These are phyloP conservation scores for Ogataea methanolica DNA, from an alignment of 805 yeast species.

Conservation along the genomic window DNA sequence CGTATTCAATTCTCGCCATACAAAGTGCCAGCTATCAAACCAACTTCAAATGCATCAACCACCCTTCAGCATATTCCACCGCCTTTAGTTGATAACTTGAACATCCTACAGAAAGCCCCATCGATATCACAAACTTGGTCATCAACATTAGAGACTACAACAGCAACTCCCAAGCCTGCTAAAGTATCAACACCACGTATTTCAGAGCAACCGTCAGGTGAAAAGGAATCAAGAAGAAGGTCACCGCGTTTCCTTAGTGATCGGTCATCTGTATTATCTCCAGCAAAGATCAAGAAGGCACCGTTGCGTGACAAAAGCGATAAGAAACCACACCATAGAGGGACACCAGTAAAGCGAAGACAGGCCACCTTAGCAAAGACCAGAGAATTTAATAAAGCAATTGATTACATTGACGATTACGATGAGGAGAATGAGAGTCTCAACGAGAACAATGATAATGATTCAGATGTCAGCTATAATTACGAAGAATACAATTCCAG, in stretches of 20 bases:
- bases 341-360: slow-evolving; percentile 10
- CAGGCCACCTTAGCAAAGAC: neutral
- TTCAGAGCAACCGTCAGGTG: no score
- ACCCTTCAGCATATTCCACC: no score
- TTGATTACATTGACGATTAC: neutral
- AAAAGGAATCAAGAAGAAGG: neutral
- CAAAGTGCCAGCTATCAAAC: slow-evolving; percentile 11
- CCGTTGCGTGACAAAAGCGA: slow-evolving; percentile 11
- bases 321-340: slow-evolving; percentile 11
- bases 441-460: neutral
- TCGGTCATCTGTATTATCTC: neutral
- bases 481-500: slow-evolving; percentile 17
- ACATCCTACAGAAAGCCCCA: slow-evolving; percentile 4
- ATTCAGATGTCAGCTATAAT: slow-evolving; percentile 10
- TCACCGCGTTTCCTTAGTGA: neutral
- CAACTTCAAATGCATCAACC: neutral
- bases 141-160: neutral
- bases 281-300: slow-evolving; percentile 3
- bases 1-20: slow-evolving; percentile 20
- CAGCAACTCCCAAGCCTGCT: neutral
- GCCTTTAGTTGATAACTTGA: slow-evolving; percentile 4
- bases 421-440: slow-evolving; percentile 12
- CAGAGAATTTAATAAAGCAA: neutral
- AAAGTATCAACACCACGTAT: no score
- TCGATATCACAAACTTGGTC: neutral